phyloP scores from a whole-genome alignment of 2,329 filamentous ascomycete genomes.

The Seiridium cupressi region DNA sequence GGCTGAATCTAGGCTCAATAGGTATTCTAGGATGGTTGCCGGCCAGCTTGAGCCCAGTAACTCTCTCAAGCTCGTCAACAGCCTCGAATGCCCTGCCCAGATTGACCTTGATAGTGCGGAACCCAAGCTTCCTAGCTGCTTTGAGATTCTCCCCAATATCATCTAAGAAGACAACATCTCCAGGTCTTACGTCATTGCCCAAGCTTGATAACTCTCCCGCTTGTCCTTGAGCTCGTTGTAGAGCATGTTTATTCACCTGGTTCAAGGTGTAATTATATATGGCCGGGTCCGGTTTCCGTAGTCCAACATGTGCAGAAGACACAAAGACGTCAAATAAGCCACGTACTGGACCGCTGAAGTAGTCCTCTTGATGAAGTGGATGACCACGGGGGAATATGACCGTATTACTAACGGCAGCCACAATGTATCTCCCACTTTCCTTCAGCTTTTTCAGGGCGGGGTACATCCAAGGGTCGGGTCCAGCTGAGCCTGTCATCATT shows the following conservation, averaged over 20 bases:
- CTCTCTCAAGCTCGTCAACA: slow-evolving; percentile 74
- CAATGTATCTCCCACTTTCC: slow-evolving; percentile 61
- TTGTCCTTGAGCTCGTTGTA: slow-evolving; percentile 41
- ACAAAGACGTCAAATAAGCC: slow-evolving; percentile 83
- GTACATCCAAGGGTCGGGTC: slow-evolving; percentile 83
- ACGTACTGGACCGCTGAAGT: slow-evolving; percentile 55
- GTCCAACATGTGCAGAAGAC: slow-evolving; percentile 78
- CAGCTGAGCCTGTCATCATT: slow-evolving; percentile 77
- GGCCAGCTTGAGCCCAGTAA: slow-evolving; percentile 67
- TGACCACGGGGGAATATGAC: slow-evolving; percentile 80
- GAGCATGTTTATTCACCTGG: slow-evolving; percentile 62
- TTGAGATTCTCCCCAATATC: slow-evolving; percentile 95
- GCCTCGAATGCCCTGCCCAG: slow-evolving; percentile 78
- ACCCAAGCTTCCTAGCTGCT: slow-evolving; percentile 69
- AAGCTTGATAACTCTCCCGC: slow-evolving; percentile 41
- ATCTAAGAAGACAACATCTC: slow-evolving; percentile 83
- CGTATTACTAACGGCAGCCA: slow-evolving; percentile 88
- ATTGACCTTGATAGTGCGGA: slow-evolving; percentile 81
- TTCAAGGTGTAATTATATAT: slow-evolving; percentile 77
- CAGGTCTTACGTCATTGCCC: slow-evolving; percentile 51
- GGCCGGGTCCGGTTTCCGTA: slow-evolving; percentile 80
- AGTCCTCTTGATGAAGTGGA: slow-evolving; percentile 56
- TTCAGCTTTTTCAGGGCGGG: slow-evolving; percentile 73
- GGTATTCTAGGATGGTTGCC: slow-evolving; percentile 52
- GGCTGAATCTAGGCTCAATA: slow-evolving; percentile 32